Evolutionary conservation across 257 asterid genomes (phyloP).

Genomic region (Catharanthus roseus): DNA sequence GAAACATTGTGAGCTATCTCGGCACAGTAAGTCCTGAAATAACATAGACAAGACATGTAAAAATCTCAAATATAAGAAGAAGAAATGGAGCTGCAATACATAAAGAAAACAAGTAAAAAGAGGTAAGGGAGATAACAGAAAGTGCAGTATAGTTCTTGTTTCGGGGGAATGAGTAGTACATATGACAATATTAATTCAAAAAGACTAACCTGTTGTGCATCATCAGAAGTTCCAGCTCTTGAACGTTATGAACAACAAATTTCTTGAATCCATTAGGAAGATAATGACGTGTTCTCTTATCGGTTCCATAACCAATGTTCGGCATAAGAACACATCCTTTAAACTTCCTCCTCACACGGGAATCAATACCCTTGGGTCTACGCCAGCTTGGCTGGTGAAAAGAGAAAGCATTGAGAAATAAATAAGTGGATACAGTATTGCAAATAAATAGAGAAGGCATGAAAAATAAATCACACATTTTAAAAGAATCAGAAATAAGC

Average conservation of each 20-base stretch:
- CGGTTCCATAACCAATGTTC: slow-evolving; percentile 43
- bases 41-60: neutral
- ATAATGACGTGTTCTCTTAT: slow-evolving; percentile 39
- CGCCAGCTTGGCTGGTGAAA: slow-evolving; percentile 36
- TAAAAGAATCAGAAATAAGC: neutral
- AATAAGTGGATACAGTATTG: neutral
- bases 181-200: neutral
- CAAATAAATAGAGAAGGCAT: neutral
- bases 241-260: slow-evolving; percentile 40
- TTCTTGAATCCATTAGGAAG: slow-evolving; percentile 51
- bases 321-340: slow-evolving; percentile 46
- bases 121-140: too few species aligned
- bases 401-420: neutral
- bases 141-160: neutral
- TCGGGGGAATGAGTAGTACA: too few species aligned
- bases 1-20: slow-evolving; percentile 44
- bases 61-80: too few species aligned
- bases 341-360: slow-evolving; percentile 50
- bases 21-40: slow-evolving; percentile 50
- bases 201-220: slow-evolving; percentile 45
- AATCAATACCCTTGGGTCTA: slow-evolving; percentile 48
- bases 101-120: too few species aligned
- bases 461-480: neutral
- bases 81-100: too few species aligned
- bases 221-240: slow-evolving; percentile 43